Evolutionary conservation across 176 grass and related monocot genomes (phyloP), one percentile per base, ranked within the genome.

Genomic region (Oryza brachyantha): DNA sequence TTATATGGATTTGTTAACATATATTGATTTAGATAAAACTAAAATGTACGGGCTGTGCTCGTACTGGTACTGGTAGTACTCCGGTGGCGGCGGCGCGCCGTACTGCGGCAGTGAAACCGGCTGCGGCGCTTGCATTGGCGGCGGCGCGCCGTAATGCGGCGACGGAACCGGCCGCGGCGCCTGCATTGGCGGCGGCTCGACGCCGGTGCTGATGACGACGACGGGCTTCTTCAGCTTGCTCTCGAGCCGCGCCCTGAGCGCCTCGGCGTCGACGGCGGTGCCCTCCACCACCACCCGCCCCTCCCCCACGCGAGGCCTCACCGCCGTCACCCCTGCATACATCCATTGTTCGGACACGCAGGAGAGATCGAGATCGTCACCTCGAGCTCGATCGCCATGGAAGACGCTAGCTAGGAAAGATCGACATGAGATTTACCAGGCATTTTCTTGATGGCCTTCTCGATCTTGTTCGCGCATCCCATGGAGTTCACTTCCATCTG

Each of bases 401-500:
- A 48, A 19, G 4, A 0, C 43, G n/a, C n/a, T n/a, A n/a, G n/a
- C n/a, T n/a, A n/a, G n/a, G n/a, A n/a, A 46, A 7, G 50, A 54
- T 54, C 10, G 45, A 45, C 45, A 27, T 24, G 4, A 2, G 31
- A 1, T 2, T 41, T 67, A 77, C 87, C 78, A 13, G 46, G 5
- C 14, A 85, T n/a, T 14, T 74, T 67, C 83, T 79, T 86, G 66
- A 63, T 16, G 13, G 63, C 31, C 60, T 63, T 85, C 73, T 43
- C 41, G 57, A 90, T 68, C 83, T 78, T 90, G 78, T 26, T 64
- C 2, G 66, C 78, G 59, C 78, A 90, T 28, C 78, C 59, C 5
- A 67, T 5, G 35, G 83, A 86, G 80, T 90, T 72, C 57, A 86
- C 79, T n/a, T 85, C 73, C 64, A 76, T 85, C 39, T 69, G 8